phyloP scores from a whole-genome alignment of 2,329 filamentous ascomycete species.

The Fusarium continuum region DNA sequence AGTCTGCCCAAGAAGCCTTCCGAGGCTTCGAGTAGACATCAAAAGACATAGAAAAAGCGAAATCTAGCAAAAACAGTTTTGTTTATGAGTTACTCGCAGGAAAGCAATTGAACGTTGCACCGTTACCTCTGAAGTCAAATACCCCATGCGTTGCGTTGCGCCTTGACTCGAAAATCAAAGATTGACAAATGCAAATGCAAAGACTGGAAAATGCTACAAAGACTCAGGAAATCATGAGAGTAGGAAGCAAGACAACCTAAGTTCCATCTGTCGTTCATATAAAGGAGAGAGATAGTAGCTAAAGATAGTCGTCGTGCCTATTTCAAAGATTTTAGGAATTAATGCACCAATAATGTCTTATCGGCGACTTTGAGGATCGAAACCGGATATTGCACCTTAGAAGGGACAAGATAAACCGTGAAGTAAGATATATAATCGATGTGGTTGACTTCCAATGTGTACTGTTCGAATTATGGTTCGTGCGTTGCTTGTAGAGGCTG shows the following conservation, averaged over 20 bases:
- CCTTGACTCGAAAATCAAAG: background rate
- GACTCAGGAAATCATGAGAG: background rate
- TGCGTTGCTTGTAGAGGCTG: too few species aligned
- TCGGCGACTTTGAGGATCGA: background rate
- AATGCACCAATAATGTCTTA: background rate
- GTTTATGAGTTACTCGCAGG: background rate
- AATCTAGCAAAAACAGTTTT: background rate
- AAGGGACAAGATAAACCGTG: too few species aligned
- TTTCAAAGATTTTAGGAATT: background rate
- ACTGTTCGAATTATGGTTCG: too few species aligned
- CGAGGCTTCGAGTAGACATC: background rate
- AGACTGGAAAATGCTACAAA: background rate
- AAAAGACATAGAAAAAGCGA: background rate
- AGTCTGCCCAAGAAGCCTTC: background rate
- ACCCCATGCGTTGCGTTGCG: background rate
- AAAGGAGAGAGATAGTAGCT: background rate
- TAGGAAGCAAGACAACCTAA: too few species aligned
- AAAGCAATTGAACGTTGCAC: background rate
- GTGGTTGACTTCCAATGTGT: too few species aligned
- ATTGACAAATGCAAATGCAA: background rate
- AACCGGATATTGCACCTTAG: background rate
- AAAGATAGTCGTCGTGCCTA: background rate
- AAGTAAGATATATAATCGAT: too few species aligned
- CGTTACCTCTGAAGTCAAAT: background rate
- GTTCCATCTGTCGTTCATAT: background rate